Evolutionary conservation across 2,329 filamentous ascomycete species (phyloP).

Genomic region (Beauveria varroae): DNA sequence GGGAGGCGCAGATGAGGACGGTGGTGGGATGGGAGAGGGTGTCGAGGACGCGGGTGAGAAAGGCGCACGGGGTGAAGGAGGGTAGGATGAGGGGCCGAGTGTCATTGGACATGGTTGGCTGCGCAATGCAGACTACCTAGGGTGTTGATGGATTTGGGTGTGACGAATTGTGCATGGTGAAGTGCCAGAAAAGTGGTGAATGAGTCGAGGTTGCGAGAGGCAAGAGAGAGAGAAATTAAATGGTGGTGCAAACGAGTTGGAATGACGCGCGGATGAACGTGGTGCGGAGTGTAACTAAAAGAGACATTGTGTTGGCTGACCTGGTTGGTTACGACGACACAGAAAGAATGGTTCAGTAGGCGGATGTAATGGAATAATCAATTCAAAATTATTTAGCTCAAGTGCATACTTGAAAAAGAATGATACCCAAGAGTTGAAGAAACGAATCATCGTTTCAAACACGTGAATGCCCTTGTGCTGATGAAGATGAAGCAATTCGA

Average conservation of each 20-base stretch:
- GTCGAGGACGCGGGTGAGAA: constrained; percentile 58
- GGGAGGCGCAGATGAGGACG: constrained; percentile 63
- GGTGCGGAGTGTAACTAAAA: neutral
- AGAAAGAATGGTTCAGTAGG: neutral
- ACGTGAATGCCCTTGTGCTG: no score
- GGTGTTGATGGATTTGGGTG: neutral
- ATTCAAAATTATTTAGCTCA: no score
- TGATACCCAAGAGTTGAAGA: neutral
- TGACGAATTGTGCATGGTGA: no score
- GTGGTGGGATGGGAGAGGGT: constrained; percentile 51
- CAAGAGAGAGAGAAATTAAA: neutral
- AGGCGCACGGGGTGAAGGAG: constrained; percentile 47
- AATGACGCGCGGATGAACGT: no score
- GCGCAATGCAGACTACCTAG: neutral
- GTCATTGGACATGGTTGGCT: neutral
- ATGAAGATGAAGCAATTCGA: no score
- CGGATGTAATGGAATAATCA: no score
- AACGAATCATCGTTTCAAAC: no score
- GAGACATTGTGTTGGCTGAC: neutral
- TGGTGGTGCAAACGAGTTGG: neutral
- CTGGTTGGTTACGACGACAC: neutral
- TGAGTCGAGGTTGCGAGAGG: no score
- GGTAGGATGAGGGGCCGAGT: constrained; percentile 37
- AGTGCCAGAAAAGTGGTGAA: no score
- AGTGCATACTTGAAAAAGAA: neutral